Conservation (phyloP, 2,329 filamentous ascomycete genomes). For the Periconia sp. region DNA sequence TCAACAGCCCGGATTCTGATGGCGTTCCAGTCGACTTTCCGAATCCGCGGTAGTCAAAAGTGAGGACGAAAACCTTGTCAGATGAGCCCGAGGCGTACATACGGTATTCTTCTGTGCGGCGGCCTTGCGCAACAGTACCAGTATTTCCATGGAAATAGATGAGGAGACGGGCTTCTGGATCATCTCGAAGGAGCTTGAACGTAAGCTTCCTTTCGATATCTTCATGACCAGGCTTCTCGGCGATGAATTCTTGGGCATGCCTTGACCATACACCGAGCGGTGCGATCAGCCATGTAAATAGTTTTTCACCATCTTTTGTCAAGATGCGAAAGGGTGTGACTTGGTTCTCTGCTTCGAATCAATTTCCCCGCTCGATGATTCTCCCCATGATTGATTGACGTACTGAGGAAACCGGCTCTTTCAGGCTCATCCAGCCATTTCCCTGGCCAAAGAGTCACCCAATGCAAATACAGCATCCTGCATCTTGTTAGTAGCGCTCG, state of each 20-base stretch:
- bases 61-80: slow-evolving; percentile 68
- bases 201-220: slow-evolving; percentile 56
- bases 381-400: slow-evolving; percentile 6
- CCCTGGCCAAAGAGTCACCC: slow-evolving; percentile 42
- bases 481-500: slow-evolving; percentile 14
- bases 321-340: slow-evolving; percentile 80
- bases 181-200: slow-evolving; percentile 57
- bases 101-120: slow-evolving; percentile 79
- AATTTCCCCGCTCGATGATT: slow-evolving; percentile 10
- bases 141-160: slow-evolving; percentile 66
- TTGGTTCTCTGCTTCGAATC: slow-evolving; percentile 70
- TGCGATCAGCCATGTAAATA: slow-evolving; percentile 93
- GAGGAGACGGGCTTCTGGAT: slow-evolving; percentile 61
- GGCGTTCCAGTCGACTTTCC: slow-evolving; percentile 81
- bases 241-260: slow-evolving; percentile 70
- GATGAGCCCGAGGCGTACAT: slow-evolving; percentile 69
- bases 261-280: slow-evolving; percentile 77
- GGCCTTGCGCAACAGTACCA: slow-evolving; percentile 79
- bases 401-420: slow-evolving; percentile 45
- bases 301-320: slow-evolving; percentile 74
- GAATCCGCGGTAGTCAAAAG: slow-evolving; percentile 93
- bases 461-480: slow-evolving; percentile 46
- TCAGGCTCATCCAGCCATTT: slow-evolving; percentile 44
- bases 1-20: slow-evolving; percentile 78
- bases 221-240: slow-evolving; percentile 44